These are phyloP conservation scores for Fimicolochytrium jonesii DNA, from an alignment of 192 early-diverging fungal genomes.

Conservation along the genomic window DNA sequence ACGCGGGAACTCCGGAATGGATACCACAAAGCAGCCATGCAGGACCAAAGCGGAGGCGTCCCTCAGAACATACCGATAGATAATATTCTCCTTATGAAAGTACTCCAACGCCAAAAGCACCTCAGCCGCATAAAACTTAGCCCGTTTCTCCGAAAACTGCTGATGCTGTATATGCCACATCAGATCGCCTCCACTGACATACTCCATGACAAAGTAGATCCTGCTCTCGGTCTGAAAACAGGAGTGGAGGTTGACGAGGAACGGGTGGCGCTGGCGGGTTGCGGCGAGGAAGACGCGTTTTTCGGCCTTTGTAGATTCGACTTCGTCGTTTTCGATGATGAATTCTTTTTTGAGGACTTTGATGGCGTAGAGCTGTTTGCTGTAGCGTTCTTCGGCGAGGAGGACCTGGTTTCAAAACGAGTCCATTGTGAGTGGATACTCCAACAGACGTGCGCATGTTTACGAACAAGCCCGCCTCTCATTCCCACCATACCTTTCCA, in stretches of 20 bases:
- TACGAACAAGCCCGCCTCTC: no score
- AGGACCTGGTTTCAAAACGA: conserved; percentile 74
- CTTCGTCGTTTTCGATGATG: conserved; percentile 97
- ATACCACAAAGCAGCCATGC: not conserved
- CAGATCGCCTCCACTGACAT: conserved; percentile 93
- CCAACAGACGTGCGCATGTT: no score
- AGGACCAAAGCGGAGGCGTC: not conserved
- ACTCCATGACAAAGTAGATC: conserved; percentile 99
- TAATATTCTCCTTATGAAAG: conserved; percentile 89
- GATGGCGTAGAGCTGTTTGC: conserved; percentile 85
- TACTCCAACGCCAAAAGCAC: conserved; percentile 92
- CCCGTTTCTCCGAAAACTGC: conserved; percentile 82
- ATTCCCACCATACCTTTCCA: conserved; percentile 93
- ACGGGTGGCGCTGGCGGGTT: conserved; percentile 87
- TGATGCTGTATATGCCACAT: conserved; percentile 98
- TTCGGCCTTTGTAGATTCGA: conserved; percentile 88
- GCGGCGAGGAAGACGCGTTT: conserved; percentile 92
- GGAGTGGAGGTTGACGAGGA: conserved; percentile 93
- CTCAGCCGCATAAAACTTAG: conserved; percentile 96
- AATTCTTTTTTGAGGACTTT: conserved; percentile 98
- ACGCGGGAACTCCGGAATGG: no score
- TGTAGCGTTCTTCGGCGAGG: conserved; percentile 87
- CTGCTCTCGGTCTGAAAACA: conserved; percentile 94
- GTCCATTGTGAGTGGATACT: no score
- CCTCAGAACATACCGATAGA: conserved; percentile 71